Conservation (phyloP, 83 land plant species). For the Thuja plicata region DNA sequence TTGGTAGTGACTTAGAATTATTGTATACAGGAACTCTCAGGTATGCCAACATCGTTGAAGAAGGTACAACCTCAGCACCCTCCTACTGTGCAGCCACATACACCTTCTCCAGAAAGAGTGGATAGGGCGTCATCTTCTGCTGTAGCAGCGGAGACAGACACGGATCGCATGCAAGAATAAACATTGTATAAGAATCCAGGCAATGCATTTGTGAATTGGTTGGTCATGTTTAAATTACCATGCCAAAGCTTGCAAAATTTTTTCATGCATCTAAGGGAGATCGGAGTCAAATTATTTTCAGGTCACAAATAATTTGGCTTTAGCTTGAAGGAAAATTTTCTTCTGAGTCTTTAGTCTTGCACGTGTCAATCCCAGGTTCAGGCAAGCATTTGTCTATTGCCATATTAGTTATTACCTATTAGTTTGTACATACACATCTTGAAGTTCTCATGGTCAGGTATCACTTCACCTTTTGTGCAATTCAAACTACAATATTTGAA, state of each 20-base stretch:
- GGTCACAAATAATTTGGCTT: not conserved
- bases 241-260: not conserved
- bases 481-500: not conserved
- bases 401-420: not conserved
- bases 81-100: conserved; percentile 14
- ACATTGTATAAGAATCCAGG: not conserved
- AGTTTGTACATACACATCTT: not conserved
- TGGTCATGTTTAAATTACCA: not conserved
- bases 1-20: not conserved
- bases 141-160: not conserved
- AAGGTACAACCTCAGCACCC: conserved; percentile 12
- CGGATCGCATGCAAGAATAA: not conserved
- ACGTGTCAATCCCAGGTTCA: not conserved
- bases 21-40: conserved; percentile 54
- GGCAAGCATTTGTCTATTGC: not conserved
- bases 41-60: conserved; percentile 55
- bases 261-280: not conserved
- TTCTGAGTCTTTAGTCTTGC: not conserved
- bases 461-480: not conserved
- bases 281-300: not conserved
- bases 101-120: conserved; percentile 46
- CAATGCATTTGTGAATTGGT: not conserved
- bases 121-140: conserved; percentile 58
- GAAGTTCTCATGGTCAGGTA: not conserved
- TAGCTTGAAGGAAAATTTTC: not conserved